Conservation (phyloP, 768 basidiomycete species). For the Hydnomerulius pinastri region DNA sequence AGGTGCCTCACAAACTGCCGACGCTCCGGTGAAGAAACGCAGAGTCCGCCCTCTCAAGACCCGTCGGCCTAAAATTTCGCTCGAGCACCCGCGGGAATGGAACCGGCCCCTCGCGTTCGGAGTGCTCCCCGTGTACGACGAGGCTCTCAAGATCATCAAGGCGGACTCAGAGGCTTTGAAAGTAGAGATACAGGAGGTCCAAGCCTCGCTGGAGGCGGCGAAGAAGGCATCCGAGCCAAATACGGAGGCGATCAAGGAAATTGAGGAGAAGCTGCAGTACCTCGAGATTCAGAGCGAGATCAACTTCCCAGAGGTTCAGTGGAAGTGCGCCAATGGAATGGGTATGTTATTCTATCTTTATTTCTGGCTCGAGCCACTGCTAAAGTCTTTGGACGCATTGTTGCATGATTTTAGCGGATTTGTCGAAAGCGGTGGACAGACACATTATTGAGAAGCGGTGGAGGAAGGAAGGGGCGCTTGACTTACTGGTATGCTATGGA, state of each 20-base stretch:
- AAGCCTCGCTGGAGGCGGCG: conserved; percentile 17
- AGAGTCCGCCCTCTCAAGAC: conserved; percentile 25
- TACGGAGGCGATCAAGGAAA: conserved; percentile 40
- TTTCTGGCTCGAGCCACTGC: not conserved
- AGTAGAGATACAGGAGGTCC: conserved; percentile 23
- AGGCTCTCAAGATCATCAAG: conserved; percentile 72
- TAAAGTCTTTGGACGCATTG: not conserved
- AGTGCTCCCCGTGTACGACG: conserved; percentile 79
- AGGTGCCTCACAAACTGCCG: not conserved
- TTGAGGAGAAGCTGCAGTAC: conserved; percentile 54
- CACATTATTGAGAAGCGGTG: conserved; percentile 82
- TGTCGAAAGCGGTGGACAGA: conserved; percentile 71
- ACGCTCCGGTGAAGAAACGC: conserved; percentile 2
- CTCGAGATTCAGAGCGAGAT: conserved; percentile 79
- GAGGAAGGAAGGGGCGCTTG: conserved; percentile 82
- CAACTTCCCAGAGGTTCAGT: conserved; percentile 82
- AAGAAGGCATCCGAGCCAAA: conserved; percentile 30
- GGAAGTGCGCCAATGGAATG: conserved; percentile 78
- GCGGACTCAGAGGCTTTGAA: conserved; percentile 57
- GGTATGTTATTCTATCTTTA: conserved; percentile 47
- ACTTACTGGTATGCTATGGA: conserved; percentile 60
- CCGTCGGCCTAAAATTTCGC: conserved; percentile 53
- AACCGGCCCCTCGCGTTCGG: conserved; percentile 61
- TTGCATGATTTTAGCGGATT: conserved; percentile 49
- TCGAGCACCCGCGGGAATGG: conserved; percentile 60